Conservation (phyloP, 202 grass and related monocot genomes). For the Schoenoplectus tabernaemontani region DNA sequence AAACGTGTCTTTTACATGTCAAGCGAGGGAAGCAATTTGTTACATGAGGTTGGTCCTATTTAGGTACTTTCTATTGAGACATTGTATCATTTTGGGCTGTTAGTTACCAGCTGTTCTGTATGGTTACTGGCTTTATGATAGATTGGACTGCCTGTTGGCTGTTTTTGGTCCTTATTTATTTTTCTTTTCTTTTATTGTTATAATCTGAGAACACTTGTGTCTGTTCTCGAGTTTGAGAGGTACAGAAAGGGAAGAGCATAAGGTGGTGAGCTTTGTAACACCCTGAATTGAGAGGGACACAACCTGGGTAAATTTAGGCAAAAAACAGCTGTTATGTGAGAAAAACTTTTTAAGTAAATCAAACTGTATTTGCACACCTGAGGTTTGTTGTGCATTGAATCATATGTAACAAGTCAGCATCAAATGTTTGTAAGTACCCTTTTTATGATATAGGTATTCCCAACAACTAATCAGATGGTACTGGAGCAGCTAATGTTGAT, state of each 20-base stretch:
- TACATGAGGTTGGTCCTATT: slow-evolving; percentile 68
- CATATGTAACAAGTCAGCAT: not conserved
- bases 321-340: not conserved
- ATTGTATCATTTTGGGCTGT: not conserved
- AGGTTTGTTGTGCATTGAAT: not conserved
- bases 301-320: not conserved
- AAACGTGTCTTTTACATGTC: slow-evolving; percentile 97
- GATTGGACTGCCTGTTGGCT: not conserved
- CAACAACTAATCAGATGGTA: slow-evolving; percentile 68
- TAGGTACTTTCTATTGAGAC: slow-evolving; percentile 20
- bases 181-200: not conserved
- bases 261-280: slow-evolving; percentile 42
- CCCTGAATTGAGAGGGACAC: not conserved
- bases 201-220: not conserved
- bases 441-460: slow-evolving; percentile 63
- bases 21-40: slow-evolving; percentile 79
- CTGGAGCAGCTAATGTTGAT: slow-evolving; percentile 81
- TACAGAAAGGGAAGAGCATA: not conserved
- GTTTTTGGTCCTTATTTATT: slow-evolving; percentile 55
- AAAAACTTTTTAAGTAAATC: slow-evolving; percentile 16
- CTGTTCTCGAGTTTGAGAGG: not conserved
- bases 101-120: not conserved
- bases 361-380: slow-evolving; percentile 28
- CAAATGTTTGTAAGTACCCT: not conserved
- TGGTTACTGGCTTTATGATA: not conserved